Evolutionary conservation across 2,329 filamentous ascomycete species (phyloP).

Genomic region (Cyclaneusma minus): DNA sequence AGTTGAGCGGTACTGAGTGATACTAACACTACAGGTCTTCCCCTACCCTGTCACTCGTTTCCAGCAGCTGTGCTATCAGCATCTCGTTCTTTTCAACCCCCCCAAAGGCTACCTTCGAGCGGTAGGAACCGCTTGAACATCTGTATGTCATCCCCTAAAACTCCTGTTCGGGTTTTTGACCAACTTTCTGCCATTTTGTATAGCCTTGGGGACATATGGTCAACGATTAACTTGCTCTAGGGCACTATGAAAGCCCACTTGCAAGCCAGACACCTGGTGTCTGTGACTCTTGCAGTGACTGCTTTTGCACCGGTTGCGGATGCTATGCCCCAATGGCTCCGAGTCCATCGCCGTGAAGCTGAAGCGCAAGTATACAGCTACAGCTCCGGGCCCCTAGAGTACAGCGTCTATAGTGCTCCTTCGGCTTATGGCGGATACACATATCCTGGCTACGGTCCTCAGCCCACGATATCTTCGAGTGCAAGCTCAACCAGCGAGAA

Average conservation of each 20-base stretch:
- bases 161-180: constrained; percentile 3
- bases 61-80: constrained; percentile 4
- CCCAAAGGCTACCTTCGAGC: too few relatives aligned
- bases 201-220: too few relatives aligned
- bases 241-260: constrained; percentile 13
- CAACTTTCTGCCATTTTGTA: too few relatives aligned
- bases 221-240: too few relatives aligned
- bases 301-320: constrained; percentile 7
- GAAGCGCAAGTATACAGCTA: too few relatives aligned
- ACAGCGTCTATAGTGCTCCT: too few relatives aligned
- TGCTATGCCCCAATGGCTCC: constrained; percentile 12
- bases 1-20: too few relatives aligned
- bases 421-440: constrained; percentile 12
- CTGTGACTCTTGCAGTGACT: constrained; percentile 7
- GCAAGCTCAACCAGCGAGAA: constrained; percentile 1
- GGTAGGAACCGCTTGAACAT: too few relatives aligned
- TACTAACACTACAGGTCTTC: constrained; percentile 4
- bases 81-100: constrained; percentile 7
- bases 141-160: constrained; percentile 3
- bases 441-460: constrained; percentile 11
- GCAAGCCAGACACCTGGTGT: constrained; percentile 7
- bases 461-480: constrained; percentile 9
- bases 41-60: constrained; percentile 6
- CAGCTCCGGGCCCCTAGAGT: too few relatives aligned
- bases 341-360: constrained; percentile 7